Evolutionary conservation across 2,329 filamentous ascomycete genomes (phyloP).

Genomic region (Blastomyces emzantsi): DNA sequence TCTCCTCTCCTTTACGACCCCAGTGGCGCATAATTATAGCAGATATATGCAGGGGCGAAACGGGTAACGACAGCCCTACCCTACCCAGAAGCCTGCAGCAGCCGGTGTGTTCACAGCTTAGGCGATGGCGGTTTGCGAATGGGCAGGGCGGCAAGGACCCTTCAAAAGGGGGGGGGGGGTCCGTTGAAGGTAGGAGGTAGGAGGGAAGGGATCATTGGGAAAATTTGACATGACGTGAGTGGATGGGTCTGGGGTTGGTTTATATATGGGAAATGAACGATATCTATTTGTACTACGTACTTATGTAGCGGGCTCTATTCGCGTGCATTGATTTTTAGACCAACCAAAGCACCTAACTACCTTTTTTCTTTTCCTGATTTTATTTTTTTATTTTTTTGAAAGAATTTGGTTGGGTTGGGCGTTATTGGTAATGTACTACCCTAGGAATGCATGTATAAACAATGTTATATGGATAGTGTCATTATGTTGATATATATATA

Average conservation of each 20-base stretch:
- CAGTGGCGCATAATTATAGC: constrained; percentile 12
- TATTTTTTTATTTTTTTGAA: no score
- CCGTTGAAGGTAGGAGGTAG: constrained; percentile 10
- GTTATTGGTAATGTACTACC: no score
- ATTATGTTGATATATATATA: background rate
- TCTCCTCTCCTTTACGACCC: constrained; percentile 12
- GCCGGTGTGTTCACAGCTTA: constrained; percentile 11
- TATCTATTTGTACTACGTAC: no score
- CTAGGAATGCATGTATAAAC: background rate
- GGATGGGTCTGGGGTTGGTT: background rate
- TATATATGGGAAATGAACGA: no score
- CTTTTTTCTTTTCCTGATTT: no score
- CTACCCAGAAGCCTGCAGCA: background rate
- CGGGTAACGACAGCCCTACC: constrained; percentile 9
- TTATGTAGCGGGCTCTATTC: no score
- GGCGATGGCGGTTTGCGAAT: constrained; percentile 14
- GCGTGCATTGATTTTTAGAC: no score
- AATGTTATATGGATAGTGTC: no score
- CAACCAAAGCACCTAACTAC: no score
- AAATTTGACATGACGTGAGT: background rate
- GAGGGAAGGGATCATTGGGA: background rate
- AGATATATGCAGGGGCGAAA: constrained; percentile 13
- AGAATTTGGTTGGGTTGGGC: no score
- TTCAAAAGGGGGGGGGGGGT: background rate
- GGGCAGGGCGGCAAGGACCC: no score